Evolutionary conservation across 768 basidiomycete genomes (phyloP), one percentile per base, ranked within the genome.

Genomic region (Hemileccinum rubropunctum): DNA sequence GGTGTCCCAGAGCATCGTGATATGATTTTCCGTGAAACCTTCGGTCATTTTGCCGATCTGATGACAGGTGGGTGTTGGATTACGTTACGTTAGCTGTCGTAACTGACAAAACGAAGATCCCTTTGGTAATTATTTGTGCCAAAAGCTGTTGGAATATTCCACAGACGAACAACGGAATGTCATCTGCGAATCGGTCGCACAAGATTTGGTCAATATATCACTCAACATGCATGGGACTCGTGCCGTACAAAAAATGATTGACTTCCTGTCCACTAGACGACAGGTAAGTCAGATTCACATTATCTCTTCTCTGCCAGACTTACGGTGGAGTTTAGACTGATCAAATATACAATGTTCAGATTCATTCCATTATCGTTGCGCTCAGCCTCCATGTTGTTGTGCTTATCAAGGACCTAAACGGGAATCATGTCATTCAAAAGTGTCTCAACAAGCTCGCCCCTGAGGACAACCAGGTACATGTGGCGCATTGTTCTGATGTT

Each of bases 181-280:
- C 30, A 95, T 98, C 50, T 97, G 97, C 73, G 95, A 98, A 67
- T 94, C 92, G 21, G 95, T 99, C 43, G 92, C 95, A 30, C 90
- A 94, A 63, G 97, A 99, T 60, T 80, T 99, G 43, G 97, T 99
- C 62, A 93, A 88, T 66, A 98, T 99, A 64, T 97, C 94, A 30
- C 77, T 99, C 55, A 99, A 99, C 73, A 99, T 99, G 97, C 97
- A 99, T 71, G 97, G 97, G 28, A 99, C 97, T 28, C 86, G 97
- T 53, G 97, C 97, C 23, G 97, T 98, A 51, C 97, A 99, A 76
- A 98, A 98, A 76, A 98, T 98, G 95, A 97, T 99, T 56, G 97
- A 99, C 70, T 98, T 97, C 77, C 73, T 99, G 65, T 95, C 95
- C 18, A 93, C 91, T 47, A 85, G 91, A 61, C 77, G 97, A 64